Evolutionary conservation across 345 rosid species (phyloP), one percentile per base, ranked within the genome.

Genomic region (Boechera retrofracta): DNA sequence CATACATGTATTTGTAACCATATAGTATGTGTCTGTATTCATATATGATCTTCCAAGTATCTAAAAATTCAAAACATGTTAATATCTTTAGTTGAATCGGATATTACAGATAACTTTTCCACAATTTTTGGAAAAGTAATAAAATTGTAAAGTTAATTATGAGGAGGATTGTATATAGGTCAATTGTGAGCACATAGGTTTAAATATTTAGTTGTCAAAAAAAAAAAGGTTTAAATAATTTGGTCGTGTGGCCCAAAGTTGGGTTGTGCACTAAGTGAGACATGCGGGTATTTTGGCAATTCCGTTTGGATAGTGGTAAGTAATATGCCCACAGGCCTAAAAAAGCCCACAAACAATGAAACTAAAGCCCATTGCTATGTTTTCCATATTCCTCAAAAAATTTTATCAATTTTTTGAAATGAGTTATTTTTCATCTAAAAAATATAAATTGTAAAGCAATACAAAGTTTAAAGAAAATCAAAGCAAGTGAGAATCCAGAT

Each of bases 171-270:
- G 29, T 28, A 28, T 28, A 28, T 28, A 28, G 2, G 29, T 28
- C 2, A 28, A 28, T 2, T 28, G 2, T 28, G 32, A 38, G 62
- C 48, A 24, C 48, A 35, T 15, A 24, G 24, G 51, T 58, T 57
- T 56, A 56, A 13, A 31, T 31, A 13, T 56, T 56, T 2, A 28
- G n/a, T 12, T 21, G 24, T 21, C 1, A 26, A 5, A 11, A 24
- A 26, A 48, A 26, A 48, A 53, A 0, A 28, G 5, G 12, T 54
- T 10, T 10, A 55, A 42, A 28, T 53, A 29, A 29, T 24, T 69
- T 32, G 66, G 57, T 33, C 76, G 18, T 49, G 1, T 49, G 36
- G 57, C 29, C 49, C 51, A 62, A 24, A 62, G 33, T 24, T 41
- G 49, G 76, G 35, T 49, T 60, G 49, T 35, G 51, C 1, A 24